phyloP scores from a whole-genome alignment of 495 filamentous ascomycete genomes.

The Lophiostoma macrostomum region DNA sequence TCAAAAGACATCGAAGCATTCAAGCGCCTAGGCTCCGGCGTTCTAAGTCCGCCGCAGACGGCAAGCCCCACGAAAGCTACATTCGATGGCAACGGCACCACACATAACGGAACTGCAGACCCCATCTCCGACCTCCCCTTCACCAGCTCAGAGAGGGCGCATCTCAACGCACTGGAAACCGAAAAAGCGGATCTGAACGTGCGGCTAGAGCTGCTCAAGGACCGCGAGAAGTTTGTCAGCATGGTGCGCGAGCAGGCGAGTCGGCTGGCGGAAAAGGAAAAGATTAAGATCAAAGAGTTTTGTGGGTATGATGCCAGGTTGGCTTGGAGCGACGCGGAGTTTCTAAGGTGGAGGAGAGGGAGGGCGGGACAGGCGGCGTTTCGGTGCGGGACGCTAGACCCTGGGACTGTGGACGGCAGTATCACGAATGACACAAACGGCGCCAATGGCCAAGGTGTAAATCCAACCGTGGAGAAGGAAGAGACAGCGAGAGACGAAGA shows the following conservation, averaged over 20 bases:
- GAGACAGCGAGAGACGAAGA: too few relatives aligned
- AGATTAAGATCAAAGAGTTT: slow-evolving; percentile 53
- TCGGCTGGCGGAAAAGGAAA: slow-evolving; percentile 34
- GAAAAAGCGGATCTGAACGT: slow-evolving; percentile 35
- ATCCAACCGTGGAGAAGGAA: slow-evolving; percentile 12
- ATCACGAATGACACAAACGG: background rate
- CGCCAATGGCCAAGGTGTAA: background rate
- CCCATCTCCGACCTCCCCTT: slow-evolving; percentile 14
- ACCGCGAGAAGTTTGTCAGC: slow-evolving; percentile 41
- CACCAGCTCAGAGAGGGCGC: slow-evolving; percentile 29
- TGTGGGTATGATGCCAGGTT: slow-evolving; percentile 65
- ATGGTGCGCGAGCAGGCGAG: slow-evolving; percentile 37
- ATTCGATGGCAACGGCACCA: slow-evolving; percentile 20
- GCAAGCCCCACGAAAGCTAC: slow-evolving; percentile 28
- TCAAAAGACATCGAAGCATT: slow-evolving; percentile 53
- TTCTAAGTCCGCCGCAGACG: slow-evolving; percentile 43
- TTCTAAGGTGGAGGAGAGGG: slow-evolving; percentile 43
- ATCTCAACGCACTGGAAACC: slow-evolving; percentile 30
- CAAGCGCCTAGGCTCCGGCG: slow-evolving; percentile 54
- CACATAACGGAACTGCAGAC: background rate
- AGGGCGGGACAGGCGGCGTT: slow-evolving; percentile 29
- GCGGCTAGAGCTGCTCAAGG: slow-evolving; percentile 39
- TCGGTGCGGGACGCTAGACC: slow-evolving; percentile 27
- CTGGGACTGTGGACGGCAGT: slow-evolving; percentile 12
- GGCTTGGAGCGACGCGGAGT: slow-evolving; percentile 60